Evolutionary conservation across 2,329 filamentous ascomycete species (phyloP).

Genomic region (Rhynchosporium graminicola): DNA sequence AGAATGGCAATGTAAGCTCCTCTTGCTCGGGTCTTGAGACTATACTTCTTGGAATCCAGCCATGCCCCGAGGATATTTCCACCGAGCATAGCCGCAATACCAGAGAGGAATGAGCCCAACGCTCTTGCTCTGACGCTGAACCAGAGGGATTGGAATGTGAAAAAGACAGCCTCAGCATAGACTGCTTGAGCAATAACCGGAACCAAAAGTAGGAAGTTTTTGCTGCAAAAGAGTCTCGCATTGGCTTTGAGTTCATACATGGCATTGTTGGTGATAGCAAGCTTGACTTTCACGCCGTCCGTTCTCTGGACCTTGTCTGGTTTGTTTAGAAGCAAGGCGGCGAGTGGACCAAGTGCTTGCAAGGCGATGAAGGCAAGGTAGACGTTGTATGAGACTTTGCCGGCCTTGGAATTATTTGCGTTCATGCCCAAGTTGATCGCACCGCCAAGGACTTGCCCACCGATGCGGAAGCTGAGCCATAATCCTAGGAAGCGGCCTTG

Average conservation of each 20-base stretch:
- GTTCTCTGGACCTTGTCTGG: constrained; percentile 64
- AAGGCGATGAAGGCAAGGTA: constrained; percentile 71
- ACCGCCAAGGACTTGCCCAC: constrained; percentile 70
- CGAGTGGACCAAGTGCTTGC: constrained; percentile 65
- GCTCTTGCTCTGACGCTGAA: constrained; percentile 70
- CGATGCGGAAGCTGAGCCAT: constrained; percentile 62
- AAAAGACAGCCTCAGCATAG: constrained; percentile 71
- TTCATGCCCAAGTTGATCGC: constrained; percentile 72
- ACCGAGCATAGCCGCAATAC: constrained; percentile 63
- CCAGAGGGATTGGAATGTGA: constrained; percentile 68
- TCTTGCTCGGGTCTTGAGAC: constrained; percentile 34
- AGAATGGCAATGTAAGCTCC: constrained; percentile 37
- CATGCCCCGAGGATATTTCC: constrained; percentile 63
- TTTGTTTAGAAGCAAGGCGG: constrained; percentile 61
- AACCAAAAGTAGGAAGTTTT: constrained; percentile 63
- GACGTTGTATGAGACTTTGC: constrained; percentile 68
- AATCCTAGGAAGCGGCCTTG: constrained; percentile 65
- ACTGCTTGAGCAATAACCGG: constrained; percentile 71
- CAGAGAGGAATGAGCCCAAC: constrained; percentile 69
- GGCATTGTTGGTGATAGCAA: constrained; percentile 58
- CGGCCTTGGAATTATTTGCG: constrained; percentile 54
- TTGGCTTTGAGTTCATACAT: constrained; percentile 62
- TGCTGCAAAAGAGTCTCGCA: constrained; percentile 58
- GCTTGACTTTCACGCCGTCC: constrained; percentile 62
- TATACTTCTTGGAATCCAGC: constrained; percentile 31